phyloP scores from a whole-genome alignment of 2,329 filamentous ascomycete species.

The Sclerotinia spermophila region DNA sequence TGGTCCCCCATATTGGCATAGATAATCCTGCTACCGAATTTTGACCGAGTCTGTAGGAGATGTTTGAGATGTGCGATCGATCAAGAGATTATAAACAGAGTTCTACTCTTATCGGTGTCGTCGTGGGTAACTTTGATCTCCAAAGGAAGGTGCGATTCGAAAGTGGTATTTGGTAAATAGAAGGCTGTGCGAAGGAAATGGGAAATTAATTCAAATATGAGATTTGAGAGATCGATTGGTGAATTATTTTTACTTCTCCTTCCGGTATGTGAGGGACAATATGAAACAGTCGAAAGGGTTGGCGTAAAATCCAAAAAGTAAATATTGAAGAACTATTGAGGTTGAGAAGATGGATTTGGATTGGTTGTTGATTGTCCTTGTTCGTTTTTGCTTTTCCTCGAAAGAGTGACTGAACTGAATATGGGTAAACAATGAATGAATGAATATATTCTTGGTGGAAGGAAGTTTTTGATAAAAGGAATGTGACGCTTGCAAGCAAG shows the following conservation, averaged over 20 bases:
- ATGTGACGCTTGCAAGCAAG: conserved; percentile 57
- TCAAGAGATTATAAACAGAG: conserved; percentile 11
- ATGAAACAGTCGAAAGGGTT: background rate
- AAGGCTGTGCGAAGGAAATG: background rate
- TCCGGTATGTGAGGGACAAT: background rate
- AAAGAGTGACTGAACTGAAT: conserved; percentile 37
- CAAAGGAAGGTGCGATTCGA: conserved; percentile 26
- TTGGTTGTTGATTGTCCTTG: no score
- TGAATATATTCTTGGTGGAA: conserved; percentile 33
- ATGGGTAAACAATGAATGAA: conserved; percentile 40
- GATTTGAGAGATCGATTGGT: background rate
- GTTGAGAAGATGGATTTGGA: background rate
- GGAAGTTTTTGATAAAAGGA: conserved; percentile 45
- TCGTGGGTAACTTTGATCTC: background rate
- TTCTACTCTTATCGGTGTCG: background rate
- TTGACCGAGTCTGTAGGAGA: background rate
- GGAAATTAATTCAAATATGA: background rate
- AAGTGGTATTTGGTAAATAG: background rate
- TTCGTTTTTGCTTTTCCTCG: conserved; percentile 4
- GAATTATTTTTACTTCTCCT: conserved; percentile 2
- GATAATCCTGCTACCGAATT: conserved; percentile 18
- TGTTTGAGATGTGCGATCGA: background rate
- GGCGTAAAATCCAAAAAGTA: background rate
- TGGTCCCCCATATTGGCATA: conserved; percentile 26
- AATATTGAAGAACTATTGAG: background rate